These are phyloP conservation scores for Escallonia rubra DNA, from an alignment of 129 eudicot species.

Conservation along the genomic window DNA sequence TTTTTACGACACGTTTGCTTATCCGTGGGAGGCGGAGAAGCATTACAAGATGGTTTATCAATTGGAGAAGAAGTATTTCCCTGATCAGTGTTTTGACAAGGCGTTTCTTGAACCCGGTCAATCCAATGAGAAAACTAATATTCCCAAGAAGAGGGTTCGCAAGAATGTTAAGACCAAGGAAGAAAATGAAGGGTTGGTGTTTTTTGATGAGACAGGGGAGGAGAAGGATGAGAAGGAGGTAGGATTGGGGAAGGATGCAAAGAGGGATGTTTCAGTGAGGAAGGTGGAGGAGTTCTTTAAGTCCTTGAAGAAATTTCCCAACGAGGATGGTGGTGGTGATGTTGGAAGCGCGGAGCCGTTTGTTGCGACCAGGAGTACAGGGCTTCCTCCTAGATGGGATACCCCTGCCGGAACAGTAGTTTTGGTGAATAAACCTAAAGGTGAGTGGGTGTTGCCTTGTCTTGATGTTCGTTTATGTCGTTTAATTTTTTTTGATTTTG, in stretches of 20 bases:
- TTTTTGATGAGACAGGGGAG: conserved; percentile 50
- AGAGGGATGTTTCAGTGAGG: conserved; percentile 72
- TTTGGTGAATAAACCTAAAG: conserved; percentile 93
- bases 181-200: conserved; percentile 47
- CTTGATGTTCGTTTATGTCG: too few relatives aligned
- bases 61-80: conserved; percentile 96
- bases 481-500: too few relatives aligned
- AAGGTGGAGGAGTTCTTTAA: conserved; percentile 95
- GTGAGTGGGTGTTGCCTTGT: conserved; percentile 20
- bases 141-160: conserved; percentile 13
- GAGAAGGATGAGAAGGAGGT: conserved; percentile 10
- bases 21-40: conserved; percentile 98
- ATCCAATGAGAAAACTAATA: conserved; percentile 22
- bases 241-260: conserved; percentile 25
- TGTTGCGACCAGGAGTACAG: conserved; percentile 65
- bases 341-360: conserved; percentile 45
- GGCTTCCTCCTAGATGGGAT: conserved; percentile 94
- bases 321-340: conserved; percentile 25
- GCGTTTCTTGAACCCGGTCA: conserved; percentile 90
- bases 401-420: conserved; percentile 73
- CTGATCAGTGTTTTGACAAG: conserved; percentile 92
- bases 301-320: conserved; percentile 90
- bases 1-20: conserved; percentile 78
- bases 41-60: conserved; percentile 99
- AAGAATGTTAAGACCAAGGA: conserved; percentile 11